Evolutionary conservation across 345 rosid genomes (phyloP).

Genomic region (Moringa oleifera): DNA sequence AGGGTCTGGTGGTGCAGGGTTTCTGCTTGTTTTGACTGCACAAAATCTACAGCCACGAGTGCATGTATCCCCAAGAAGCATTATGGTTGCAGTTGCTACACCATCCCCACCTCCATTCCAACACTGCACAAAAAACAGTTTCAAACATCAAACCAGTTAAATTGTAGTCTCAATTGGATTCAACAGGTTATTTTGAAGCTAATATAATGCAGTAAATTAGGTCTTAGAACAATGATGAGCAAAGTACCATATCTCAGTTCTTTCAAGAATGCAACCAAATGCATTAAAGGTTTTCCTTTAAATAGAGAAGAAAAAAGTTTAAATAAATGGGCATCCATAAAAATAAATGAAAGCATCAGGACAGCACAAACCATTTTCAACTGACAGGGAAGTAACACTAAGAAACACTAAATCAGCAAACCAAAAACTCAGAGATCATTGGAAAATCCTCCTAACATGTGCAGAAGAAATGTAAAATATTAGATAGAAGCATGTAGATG

Average conservation of each 20-base stretch:
- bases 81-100: constrained; percentile 89
- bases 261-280: too few species aligned
- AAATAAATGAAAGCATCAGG: too few species aligned
- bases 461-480: too few species aligned
- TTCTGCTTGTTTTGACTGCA: constrained; percentile 95
- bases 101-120: constrained; percentile 99
- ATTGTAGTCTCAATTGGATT: background rate
- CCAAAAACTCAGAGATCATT: too few species aligned
- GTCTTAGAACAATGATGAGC: background rate
- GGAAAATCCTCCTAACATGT: too few species aligned
- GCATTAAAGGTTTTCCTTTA: too few species aligned
- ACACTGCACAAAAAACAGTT: constrained; percentile 38
- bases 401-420: too few species aligned
- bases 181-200: background rate
- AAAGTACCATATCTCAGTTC: too few species aligned
- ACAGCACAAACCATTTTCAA: too few species aligned
- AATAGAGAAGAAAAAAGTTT: background rate
- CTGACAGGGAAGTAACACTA: too few species aligned
- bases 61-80: constrained; percentile 97
- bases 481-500: too few species aligned
- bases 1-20: constrained; percentile 90
- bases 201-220: too few species aligned
- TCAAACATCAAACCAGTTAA: background rate
- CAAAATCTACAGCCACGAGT: constrained; percentile 99
- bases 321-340: background rate